Base-by-base conservation (phyloP, 2,329 filamentous ascomycete species). In the Fusarium liriodendri region DNA sequence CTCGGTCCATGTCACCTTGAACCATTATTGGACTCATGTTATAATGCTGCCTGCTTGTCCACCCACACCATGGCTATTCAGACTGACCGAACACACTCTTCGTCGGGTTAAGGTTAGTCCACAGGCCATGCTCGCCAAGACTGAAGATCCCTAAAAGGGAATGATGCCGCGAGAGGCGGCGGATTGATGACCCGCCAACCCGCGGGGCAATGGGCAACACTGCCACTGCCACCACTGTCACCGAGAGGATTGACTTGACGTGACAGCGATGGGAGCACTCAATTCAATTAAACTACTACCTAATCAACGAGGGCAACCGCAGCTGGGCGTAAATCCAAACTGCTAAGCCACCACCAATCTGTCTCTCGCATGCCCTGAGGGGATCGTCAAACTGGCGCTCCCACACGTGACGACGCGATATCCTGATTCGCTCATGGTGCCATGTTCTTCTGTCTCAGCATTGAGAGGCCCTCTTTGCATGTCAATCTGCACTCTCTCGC, bases 181-280 rank as follows among this genome's bases (percentile, higher is more conserved):
- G 67, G 67, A 80, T 80, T 79, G 72, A 80, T 81, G 77, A 75
- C 74, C 80, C 80, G 80, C 65, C 57, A 70, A 58, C 40, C 57
- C 63, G 60, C 61, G 57, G 59, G 33, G 59, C 32, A 37, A 45
- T 72, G 59, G 33, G 59, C 32, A 42, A 52, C 73, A 70, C 73
- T 77, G 76, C 74, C 73, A 76, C 70, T 42, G 42, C 69, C 66
- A 25, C 64, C 62, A 57, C 70, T 42, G 45, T 70, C 66, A 25
- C 64, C 60, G 50, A 29, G 27, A 40, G 27, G 14, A n/a, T 16
- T 32, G 58, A n/a, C 40, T 52, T 52, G 47, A 52, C 9, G 22
- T 25, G 22, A 16, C 27, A 27, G 27, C 11, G 47, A 52, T 52
- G 47, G 18, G 22, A 52, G 18, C 18, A 32, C 27, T 52, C 47